These are phyloP conservation scores for Geotrichum citri-aurantii DNA, from an alignment of 1,139 yeast species.

Conservation along the genomic window DNA sequence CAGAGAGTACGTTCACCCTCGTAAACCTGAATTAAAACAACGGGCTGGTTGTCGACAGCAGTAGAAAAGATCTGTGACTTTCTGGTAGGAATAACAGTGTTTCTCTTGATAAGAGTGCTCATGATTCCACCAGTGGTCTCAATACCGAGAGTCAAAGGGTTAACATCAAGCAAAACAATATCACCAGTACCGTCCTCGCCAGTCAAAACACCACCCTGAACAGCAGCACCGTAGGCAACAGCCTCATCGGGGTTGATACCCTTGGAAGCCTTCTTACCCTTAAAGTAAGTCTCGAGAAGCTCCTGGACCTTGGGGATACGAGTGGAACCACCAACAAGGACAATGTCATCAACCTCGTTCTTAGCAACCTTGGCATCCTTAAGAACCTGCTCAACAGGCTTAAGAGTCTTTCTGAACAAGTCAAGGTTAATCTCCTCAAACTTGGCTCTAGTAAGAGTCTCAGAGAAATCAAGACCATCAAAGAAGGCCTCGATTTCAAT, in stretches of 20 bases:
- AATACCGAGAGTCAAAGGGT: slow-evolving; percentile 92
- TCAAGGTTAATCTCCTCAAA: slow-evolving; percentile 89
- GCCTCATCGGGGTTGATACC: slow-evolving; percentile 98
- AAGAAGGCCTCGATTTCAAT: slow-evolving; percentile 92
- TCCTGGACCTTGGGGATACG: slow-evolving; percentile 97
- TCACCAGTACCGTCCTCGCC: slow-evolving; percentile 84
- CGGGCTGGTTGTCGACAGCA: slow-evolving; percentile 95
- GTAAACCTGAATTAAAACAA: slow-evolving; percentile 90
- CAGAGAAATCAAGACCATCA: slow-evolving; percentile 93
- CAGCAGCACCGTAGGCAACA: slow-evolving; percentile 98
- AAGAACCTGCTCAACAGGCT: slow-evolving; percentile 89
- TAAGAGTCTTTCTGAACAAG: slow-evolving; percentile 80
- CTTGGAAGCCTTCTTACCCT: slow-evolving; percentile 90
- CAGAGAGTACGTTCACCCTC: slow-evolving; percentile 98
- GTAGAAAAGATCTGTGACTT: slow-evolving; percentile 96
- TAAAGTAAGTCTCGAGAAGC: slow-evolving; percentile 77
- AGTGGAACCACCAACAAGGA: slow-evolving; percentile 94
- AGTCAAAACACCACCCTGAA: slow-evolving; percentile 91
- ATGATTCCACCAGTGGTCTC: slow-evolving; percentile 98
- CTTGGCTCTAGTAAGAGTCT: slow-evolving; percentile 89
- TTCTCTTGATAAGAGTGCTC: slow-evolving; percentile 95
- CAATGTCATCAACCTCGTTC: slow-evolving; percentile 84
- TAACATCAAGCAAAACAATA: slow-evolving; percentile 81
- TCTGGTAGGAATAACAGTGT: slow-evolving; percentile 94
- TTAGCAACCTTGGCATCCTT: slow-evolving; percentile 82